Conservation (phyloP, 768 basidiomycete species). For the Trametes cinnabarina region DNA sequence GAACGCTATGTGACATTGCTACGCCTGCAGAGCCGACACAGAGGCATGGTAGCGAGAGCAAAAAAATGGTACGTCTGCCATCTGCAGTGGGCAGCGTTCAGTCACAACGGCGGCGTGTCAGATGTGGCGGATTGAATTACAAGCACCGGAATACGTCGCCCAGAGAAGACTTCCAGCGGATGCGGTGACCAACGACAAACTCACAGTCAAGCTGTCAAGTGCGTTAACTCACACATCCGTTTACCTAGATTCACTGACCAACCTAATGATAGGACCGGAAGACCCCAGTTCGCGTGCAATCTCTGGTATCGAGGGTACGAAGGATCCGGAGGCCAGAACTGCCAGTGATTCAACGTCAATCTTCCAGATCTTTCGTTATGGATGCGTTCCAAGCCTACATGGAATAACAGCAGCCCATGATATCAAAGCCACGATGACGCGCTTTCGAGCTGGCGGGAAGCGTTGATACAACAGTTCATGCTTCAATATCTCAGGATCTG, state of each 20-base stretch:
- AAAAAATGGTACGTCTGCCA: slow-evolving; percentile 61
- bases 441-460: slow-evolving; percentile 54
- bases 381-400: slow-evolving; percentile 49
- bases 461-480: slow-evolving; percentile 49
- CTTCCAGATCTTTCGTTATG: no score
- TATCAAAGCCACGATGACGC: slow-evolving; percentile 53
- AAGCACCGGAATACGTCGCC: slow-evolving; percentile 52
- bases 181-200: slow-evolving; percentile 46
- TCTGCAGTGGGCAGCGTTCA: slow-evolving; percentile 37
- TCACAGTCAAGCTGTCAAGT: slow-evolving; percentile 45
- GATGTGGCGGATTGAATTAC: slow-evolving; percentile 26
- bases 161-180: slow-evolving; percentile 49
- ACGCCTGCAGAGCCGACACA: slow-evolving; percentile 61
- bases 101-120: not conserved
- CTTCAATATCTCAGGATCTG: slow-evolving; percentile 15
- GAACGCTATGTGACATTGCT: slow-evolving; percentile 42
- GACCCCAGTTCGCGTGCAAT: slow-evolving; percentile 65
- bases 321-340: slow-evolving; percentile 71
- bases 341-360: not conserved
- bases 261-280: slow-evolving; percentile 59
- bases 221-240: not conserved
- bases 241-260: not conserved
- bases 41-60: slow-evolving; percentile 57
- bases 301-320: slow-evolving; percentile 73
- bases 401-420: slow-evolving; percentile 63